Percentiles rank a stretch among this genome's conserved stretches.
phyloP scores from a whole-genome alignment of 1,139 yeast species.

The Yamadazyma epiphylla region DNA sequence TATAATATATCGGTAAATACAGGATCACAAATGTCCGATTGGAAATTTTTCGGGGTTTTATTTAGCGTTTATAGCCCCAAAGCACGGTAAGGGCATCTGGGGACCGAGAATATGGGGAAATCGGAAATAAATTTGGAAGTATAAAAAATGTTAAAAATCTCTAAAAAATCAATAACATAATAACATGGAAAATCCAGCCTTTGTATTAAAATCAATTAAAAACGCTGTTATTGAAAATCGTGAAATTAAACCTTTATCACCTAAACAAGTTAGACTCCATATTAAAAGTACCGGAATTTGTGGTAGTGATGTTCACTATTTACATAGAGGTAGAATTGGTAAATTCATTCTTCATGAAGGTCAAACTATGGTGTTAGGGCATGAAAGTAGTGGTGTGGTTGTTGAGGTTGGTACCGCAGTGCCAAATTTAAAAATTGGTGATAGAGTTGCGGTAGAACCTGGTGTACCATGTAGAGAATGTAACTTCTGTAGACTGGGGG shows the following conservation, averaged over 20 bases:
- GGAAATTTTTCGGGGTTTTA: too few relatives aligned
- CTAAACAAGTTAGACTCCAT: conserved; percentile 11
- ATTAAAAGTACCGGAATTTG: conserved; percentile 66
- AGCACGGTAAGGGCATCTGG: too few relatives aligned
- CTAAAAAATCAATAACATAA: neutral
- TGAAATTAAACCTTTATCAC: conserved; percentile 36
- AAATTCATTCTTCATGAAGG: conserved; percentile 52
- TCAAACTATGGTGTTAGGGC: conserved; percentile 68
- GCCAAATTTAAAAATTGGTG: conserved; percentile 61
- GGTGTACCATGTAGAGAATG: conserved; percentile 76
- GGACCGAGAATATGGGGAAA: too few relatives aligned
- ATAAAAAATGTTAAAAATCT: neutral
- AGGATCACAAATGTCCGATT: too few relatives aligned
- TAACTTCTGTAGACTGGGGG: conserved; percentile 70
- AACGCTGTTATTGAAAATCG: conserved; percentile 58
- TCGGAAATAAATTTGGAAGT: neutral
- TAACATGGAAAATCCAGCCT: conserved; percentile 46
- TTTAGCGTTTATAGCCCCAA: too few relatives aligned
- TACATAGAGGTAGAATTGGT: conserved; percentile 76
- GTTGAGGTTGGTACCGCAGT: conserved; percentile 64
- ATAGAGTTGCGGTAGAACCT: conserved; percentile 72
- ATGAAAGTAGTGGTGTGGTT: conserved; percentile 72
- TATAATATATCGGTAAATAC: too few relatives aligned
- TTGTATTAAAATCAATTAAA: conserved; percentile 56
- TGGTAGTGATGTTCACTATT: conserved; percentile 85